Evolutionary conservation across 225 moss, liverwort and hornwort species (phyloP), one percentile per base, ranked within the genome.

Genomic region (Takakia lepidozioides): DNA sequence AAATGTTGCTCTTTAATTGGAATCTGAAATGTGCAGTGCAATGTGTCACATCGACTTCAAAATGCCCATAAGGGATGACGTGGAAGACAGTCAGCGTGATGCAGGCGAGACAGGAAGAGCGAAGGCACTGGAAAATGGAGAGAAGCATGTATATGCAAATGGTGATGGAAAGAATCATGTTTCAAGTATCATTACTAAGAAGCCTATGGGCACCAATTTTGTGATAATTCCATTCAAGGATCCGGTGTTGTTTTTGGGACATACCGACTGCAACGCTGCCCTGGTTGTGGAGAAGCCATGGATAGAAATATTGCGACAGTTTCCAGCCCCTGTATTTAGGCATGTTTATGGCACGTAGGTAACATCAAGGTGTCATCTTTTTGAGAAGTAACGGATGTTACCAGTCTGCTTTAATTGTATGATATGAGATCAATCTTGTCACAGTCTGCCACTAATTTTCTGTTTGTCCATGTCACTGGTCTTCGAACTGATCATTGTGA

Each of bases 31-130:
- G 11, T 72, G 57, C 87, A 99, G 98, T 53, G 98, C 98, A 51
- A 88, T 99, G 98, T 90, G 90, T 49, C 72, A 62, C 27, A 87
- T 99, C 49, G 98, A 99, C 51, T 91, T 99, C 61, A 84, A 74
- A 54, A 91, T 73, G 66, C 66, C 87, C 27, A 57, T 78, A 22
- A 64, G 51, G 56, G 70, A 72, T 26, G 73, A 60, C 20, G 63
- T 54, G 1, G 56, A 35, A 29, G 61, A 59, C 38, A 46, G 27
- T 14, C 10, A 41, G 26, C 53, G 56, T 29, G 51, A 48, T 30
- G 43, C 63, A 7, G 60, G 26, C n/a, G 21, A 28, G 46, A 22
- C 32, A 25, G 63, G 19, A 76, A 53, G 59, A 38, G 20, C 21
- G n/a, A 62, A 43, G 65, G 30, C 4, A 72, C 69, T 46, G 76